Evolutionary conservation across 176 grass and related monocot species (phyloP).

Genomic region (Lolium multiflorum): DNA sequence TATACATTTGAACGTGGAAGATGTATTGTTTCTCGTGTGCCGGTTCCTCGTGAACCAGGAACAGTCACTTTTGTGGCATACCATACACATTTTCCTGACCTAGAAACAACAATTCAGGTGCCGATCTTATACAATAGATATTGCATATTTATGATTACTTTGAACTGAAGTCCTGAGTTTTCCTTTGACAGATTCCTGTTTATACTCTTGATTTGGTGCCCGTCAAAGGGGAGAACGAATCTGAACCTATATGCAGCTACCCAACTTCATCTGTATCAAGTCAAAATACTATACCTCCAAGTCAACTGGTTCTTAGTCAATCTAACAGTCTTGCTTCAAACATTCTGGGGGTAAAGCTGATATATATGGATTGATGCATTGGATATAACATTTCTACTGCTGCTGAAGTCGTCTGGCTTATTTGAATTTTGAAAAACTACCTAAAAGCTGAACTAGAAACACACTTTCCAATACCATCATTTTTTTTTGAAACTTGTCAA

Average conservation of each 20-base stretch:
- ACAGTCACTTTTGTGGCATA: slow-evolving; percentile 32
- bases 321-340: slow-evolving; percentile 17
- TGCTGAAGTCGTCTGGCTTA: slow-evolving; percentile 10
- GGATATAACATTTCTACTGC: not conserved
- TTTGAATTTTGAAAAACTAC: slow-evolving; percentile 1
- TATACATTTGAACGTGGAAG: slow-evolving; percentile 48
- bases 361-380: not conserved
- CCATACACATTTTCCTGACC: slow-evolving; percentile 38
- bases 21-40: slow-evolving; percentile 42
- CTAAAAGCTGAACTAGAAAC: not conserved
- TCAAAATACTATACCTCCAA: slow-evolving; percentile 30
- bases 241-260: slow-evolving; percentile 18
- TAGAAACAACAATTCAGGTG: slow-evolving; percentile 29
- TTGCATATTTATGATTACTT: not conserved
- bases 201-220: slow-evolving; percentile 7
- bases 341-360: slow-evolving; percentile 23
- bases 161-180: slow-evolving; percentile 15
- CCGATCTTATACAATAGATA: not conserved
- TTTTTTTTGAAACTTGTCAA: not conserved
- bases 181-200: slow-evolving; percentile 38
- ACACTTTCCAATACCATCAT: not conserved
- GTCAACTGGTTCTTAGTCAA: slow-evolving; percentile 21
- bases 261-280: slow-evolving; percentile 3
- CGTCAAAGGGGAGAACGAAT: not conserved
- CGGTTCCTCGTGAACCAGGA: slow-evolving; percentile 36